A percentile compares a stretch with the other conserved stretches of the same genome.
Evolutionary conservation across 176 grass and related monocot genomes (phyloP).

Genomic region (Cenchrus americanus): DNA sequence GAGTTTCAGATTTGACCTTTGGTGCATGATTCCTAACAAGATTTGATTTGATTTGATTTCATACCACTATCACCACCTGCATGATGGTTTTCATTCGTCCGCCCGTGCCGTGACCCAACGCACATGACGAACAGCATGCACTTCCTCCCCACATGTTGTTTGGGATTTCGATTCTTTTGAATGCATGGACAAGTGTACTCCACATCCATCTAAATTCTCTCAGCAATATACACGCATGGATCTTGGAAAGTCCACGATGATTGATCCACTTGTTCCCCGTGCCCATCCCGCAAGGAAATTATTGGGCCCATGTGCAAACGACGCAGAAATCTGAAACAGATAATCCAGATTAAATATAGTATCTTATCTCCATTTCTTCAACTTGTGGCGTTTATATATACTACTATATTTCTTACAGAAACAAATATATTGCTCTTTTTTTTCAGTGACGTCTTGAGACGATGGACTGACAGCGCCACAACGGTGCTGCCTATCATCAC

Average conservation of each 20-base stretch:
- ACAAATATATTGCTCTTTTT: not conserved
- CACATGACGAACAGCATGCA: conserved; percentile 4
- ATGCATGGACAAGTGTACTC: not conserved
- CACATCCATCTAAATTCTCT: not conserved
- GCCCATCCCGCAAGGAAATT: conserved; percentile 29
- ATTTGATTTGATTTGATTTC: not conserved
- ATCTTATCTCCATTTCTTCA: not conserved
- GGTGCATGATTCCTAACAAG: not conserved
- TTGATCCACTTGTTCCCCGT: conserved; percentile 26
- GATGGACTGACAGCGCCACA: conserved; percentile 54
- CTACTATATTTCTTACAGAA: not conserved
- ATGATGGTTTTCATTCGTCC: not conserved
- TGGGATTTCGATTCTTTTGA: not conserved
- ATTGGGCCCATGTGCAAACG: conserved; percentile 40
- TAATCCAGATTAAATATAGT: not conserved
- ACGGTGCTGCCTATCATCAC: conserved; percentile 69
- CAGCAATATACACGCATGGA: not conserved
- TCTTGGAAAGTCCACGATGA: conserved; percentile 24
- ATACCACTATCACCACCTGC: not conserved
- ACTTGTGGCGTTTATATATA: not conserved
- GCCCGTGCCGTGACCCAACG: not conserved
- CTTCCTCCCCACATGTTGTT: not conserved
- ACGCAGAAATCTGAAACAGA: not conserved
- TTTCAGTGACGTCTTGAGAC: conserved; percentile 52
- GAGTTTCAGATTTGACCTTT: not conserved